phyloP scores from a whole-genome alignment of 345 rosid species.

The Camelina neglecta region DNA sequence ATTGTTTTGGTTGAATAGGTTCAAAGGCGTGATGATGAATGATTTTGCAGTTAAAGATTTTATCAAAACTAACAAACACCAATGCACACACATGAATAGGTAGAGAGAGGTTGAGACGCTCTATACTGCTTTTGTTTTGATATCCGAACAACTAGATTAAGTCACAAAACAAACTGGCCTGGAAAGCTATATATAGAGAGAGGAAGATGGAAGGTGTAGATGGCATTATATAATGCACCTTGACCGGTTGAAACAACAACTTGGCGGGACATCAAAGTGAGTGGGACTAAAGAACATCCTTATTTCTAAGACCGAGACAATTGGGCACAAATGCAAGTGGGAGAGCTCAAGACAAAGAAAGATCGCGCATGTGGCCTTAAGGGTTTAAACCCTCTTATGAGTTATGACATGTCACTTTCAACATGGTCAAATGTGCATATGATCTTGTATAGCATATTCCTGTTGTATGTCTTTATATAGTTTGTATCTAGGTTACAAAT shows the following conservation, averaged over 20 bases:
- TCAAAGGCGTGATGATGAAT: constrained; percentile 29
- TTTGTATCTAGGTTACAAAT: too few species aligned
- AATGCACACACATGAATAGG: not conserved
- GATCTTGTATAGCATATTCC: too few species aligned
- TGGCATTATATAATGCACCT: not conserved
- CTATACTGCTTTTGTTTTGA: not conserved
- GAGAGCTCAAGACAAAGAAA: too few species aligned
- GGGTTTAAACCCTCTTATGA: too few species aligned
- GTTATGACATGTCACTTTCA: too few species aligned
- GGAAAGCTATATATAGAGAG: not conserved
- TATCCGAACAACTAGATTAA: not conserved
- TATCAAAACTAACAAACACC: constrained; percentile 13
- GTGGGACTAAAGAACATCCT: too few species aligned
- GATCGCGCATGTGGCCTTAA: too few species aligned
- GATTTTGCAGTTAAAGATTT: constrained; percentile 16
- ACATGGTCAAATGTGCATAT: too few species aligned
- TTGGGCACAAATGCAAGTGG: too few species aligned
- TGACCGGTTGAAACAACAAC: not conserved
- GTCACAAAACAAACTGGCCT: not conserved
- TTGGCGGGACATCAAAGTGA: too few species aligned
- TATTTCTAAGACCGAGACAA: too few species aligned
- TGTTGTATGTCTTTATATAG: too few species aligned
- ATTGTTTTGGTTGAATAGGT: not conserved
- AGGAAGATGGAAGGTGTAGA: not conserved
- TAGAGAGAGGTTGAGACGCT: not conserved